Base-by-base conservation (phyloP, 805 yeast species). In the Candida easanensis region DNA sequence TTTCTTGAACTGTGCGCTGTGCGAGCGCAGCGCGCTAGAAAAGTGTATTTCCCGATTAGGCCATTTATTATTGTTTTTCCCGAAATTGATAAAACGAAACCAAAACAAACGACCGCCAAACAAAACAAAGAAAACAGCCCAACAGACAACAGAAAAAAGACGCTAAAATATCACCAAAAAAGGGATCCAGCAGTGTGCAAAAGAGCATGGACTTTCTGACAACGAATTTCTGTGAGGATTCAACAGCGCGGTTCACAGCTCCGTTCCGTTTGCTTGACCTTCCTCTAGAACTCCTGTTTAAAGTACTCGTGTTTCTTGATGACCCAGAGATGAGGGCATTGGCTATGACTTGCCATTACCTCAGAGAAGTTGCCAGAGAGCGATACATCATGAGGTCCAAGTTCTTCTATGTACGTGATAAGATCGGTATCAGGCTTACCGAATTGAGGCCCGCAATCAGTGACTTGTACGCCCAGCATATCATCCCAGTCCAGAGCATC, bases 121-220 rank as follows among this genome's bases (percentile, higher is more conserved):
- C 33, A 15, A 10, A 7, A 30, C 4, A 16, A 30, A 7, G 11
- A n/a, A 14, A 16, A 19, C 23, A 31, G 6, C 33, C 5, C 33
- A 5, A 5, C 8, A 18, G 10, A 14, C 9, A 5, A 13, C n/a
- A 16, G 15, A 18, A 11, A 19, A 10, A 32, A 5, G 11, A 23
- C 35, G 9, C 18, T 10, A 20, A n/a, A n/a, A 11, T 22, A 8
- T 22, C 25, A 22, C 10, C 27, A 34, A 5, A 15, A 14, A 22
- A 18, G n/a, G n/a, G n/a, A n/a, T 16, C 8, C n/a, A 21, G 23
- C n/a, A 15, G 14, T 22, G 28, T 5, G n/a, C n/a, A n/a, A n/a
- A n/a, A n/a, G n/a, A n/a, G 15, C 8, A 56, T 56, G 60, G 54
- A 56, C 42, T 56, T 52, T 32, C 41, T 56, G 16, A 56, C 60